phyloP scores from a whole-genome alignment of 1,139 yeast species.

The Candida tetrigidarum region DNA sequence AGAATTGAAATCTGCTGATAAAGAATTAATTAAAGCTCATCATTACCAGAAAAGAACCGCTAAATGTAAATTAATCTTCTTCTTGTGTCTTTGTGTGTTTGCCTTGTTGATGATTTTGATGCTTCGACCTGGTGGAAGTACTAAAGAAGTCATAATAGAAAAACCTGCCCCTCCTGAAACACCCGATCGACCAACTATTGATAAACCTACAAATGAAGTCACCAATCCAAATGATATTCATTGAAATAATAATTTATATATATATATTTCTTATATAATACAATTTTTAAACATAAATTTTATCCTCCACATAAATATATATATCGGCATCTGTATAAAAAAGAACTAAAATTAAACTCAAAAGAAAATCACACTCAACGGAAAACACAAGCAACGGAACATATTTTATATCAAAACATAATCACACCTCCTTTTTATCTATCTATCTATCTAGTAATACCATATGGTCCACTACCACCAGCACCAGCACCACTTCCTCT shows the following conservation, averaged over 20 bases:
- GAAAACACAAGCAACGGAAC: too few species aligned
- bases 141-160: constrained; percentile 27
- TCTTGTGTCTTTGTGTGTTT: constrained; percentile 70
- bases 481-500: constrained; percentile 18
- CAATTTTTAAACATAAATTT: too few species aligned
- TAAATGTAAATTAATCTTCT: constrained; percentile 84
- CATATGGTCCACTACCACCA: constrained; percentile 26
- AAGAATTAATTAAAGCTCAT: constrained; percentile 77
- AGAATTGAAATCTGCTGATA: constrained; percentile 76
- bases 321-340: too few species aligned
- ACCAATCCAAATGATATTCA: constrained; percentile 12
- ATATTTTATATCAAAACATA: too few species aligned
- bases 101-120: constrained; percentile 73
- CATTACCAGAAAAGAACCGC: constrained; percentile 86
- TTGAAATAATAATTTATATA: too few species aligned
- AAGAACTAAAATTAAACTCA: too few species aligned
- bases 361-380: too few species aligned
- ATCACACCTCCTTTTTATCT: too few species aligned
- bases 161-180: constrained; percentile 20
- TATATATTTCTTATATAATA: too few species aligned
- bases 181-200: constrained; percentile 12
- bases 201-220: constrained; percentile 10
- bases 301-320: too few species aligned
- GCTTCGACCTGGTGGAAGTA: constrained; percentile 56
- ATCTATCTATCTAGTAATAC: constrained; percentile 19